A percentile compares a stretch with the other conserved stretches of the same genome.
Conservation (phyloP, 2,329 filamentous ascomycete species). For the Beauveria australis region DNA sequence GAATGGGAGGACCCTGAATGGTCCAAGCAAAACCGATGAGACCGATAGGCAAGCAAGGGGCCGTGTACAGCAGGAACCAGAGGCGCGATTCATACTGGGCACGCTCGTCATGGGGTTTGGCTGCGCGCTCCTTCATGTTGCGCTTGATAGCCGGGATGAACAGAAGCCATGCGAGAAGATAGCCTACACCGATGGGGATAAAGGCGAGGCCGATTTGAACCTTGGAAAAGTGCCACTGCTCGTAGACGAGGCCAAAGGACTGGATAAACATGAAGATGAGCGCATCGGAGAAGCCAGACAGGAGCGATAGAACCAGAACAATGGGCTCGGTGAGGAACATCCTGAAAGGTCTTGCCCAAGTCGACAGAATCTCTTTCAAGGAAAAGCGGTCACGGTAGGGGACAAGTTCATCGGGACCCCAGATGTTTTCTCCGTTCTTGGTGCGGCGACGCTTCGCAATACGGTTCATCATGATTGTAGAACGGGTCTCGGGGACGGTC, state of each 20-base stretch:
- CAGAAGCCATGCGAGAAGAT: slow-evolving; percentile 51
- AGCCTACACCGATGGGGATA: slow-evolving; percentile 59
- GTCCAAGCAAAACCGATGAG: slow-evolving; percentile 65
- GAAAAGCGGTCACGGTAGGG: slow-evolving; percentile 52
- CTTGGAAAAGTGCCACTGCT: slow-evolving; percentile 55
- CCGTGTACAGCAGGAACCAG: slow-evolving; percentile 55
- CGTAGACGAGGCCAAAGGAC: slow-evolving; percentile 59
- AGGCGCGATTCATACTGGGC: slow-evolving; percentile 64
- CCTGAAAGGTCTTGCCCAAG: slow-evolving; percentile 58
- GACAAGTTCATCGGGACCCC: slow-evolving; percentile 64
- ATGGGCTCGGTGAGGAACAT: slow-evolving; percentile 72
- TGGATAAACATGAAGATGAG: slow-evolving; percentile 74
- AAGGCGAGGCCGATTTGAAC: slow-evolving; percentile 52
- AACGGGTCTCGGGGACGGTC: slow-evolving; percentile 69
- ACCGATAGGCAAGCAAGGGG: slow-evolving; percentile 54
- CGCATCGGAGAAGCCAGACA: slow-evolving; percentile 65
- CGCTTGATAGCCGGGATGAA: slow-evolving; percentile 51
- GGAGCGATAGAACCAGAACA: slow-evolving; percentile 59
- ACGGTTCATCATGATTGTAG: slow-evolving; percentile 67
- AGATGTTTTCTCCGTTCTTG: slow-evolving; percentile 51
- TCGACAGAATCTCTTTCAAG: slow-evolving; percentile 44
- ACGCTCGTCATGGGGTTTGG: slow-evolving; percentile 43
- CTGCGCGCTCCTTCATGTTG: slow-evolving; percentile 42
- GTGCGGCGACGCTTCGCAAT: slow-evolving; percentile 69
- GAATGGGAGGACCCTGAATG: slow-evolving; percentile 51